Evolutionary conservation across 2,329 filamentous ascomycete species (phyloP), one percentile per base, ranked within the genome.

Genomic region (Cercospora sp.): DNA sequence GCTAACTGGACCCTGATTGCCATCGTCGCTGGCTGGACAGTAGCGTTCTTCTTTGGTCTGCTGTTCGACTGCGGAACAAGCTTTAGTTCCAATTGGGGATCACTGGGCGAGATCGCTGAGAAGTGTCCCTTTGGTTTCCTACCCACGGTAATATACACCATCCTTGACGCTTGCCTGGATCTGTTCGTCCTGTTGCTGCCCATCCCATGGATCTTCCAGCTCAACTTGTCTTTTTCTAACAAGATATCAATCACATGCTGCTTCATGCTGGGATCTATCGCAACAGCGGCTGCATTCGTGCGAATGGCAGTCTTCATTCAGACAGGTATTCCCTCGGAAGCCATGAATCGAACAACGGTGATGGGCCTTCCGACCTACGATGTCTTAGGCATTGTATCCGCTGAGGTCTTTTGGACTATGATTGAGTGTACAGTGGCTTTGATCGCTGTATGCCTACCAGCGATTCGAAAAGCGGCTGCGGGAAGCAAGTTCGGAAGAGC

Each of bases 331-430:
- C 67, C 67, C 6, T 65, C 65, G 13, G 65, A 66, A 49, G 65
- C 65, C 10, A 51, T 69, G 61, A 69, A 69, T 26, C 61, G 65
- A 7, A 63, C 57, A 5, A 65, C 66, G 6, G 63, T 67, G 3
- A 67, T 73, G 59, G 63, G 60, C n/a, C 37, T 69, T 1, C 63
- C 58, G 1, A 63, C 55, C 1, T 71, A 69, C 30, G 68, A 73
- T 26, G 63, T 73, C 6, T 51, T 73, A 6, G 71, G 68, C 12
- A 72, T 67, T 13, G 71, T 69, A 24, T 64, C 63, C 24, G 65
- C 65, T 1, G 67, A 69, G 34, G 65, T 69, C 5, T 69, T 69
- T 45, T 69, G 67, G 67, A 69, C 67, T 13, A 69, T 69, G 65
- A 64, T 69, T 28, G 67, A 69, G 13, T 67, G 65, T 18, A 69